Conservation (phyloP, 2,329 filamentous ascomycete species). For the Colletotrichum tofieldiae region DNA sequence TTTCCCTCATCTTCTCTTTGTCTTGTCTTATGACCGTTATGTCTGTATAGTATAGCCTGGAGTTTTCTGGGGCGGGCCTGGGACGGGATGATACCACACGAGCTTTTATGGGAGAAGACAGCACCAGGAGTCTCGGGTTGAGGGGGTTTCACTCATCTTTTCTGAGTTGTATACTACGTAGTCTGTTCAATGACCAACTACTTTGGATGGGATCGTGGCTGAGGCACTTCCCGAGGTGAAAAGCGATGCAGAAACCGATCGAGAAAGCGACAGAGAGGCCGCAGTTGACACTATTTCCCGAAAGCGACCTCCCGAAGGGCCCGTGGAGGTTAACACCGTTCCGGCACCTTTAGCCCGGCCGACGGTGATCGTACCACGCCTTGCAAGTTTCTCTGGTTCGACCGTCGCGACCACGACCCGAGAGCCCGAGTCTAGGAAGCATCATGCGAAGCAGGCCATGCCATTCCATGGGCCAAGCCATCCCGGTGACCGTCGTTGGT, state of each 20-base stretch:
- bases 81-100: conserved; percentile 39
- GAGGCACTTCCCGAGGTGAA: not conserved
- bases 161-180: not conserved
- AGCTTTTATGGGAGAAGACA: conserved; percentile 18
- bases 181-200: not conserved
- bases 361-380: too few relatives aligned
- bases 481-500: not conserved
- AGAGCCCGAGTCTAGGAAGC: too few relatives aligned
- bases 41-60: conserved; percentile 24
- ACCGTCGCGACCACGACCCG: too few relatives aligned
- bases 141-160: not conserved
- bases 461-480: too few relatives aligned
- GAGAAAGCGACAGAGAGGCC: not conserved
- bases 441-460: too few relatives aligned
- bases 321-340: not conserved
- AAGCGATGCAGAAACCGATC: not conserved
- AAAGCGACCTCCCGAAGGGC: not conserved
- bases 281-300: not conserved
- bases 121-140: conserved; percentile 10
- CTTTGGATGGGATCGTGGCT: not conserved
- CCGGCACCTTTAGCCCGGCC: too few relatives aligned
- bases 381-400: too few relatives aligned
- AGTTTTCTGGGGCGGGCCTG: conserved; percentile 18
- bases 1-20: not conserved
- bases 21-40: not conserved